phyloP scores from a whole-genome alignment of 2,329 filamentous ascomycete species.

The Exserohilum rostratum region DNA sequence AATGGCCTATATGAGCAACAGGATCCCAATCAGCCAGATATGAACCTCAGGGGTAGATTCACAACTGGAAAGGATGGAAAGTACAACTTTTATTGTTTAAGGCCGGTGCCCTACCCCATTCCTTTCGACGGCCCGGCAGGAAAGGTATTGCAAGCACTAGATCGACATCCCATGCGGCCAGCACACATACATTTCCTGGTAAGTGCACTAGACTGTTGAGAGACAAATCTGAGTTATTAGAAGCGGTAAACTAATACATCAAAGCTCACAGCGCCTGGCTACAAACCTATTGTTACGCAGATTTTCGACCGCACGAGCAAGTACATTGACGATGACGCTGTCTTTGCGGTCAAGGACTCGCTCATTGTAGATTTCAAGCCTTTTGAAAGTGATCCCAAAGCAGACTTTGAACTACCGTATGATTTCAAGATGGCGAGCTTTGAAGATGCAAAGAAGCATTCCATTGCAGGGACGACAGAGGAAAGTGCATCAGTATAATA shows the following conservation, averaged over 20 bases:
- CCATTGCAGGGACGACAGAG: conserved; percentile 34
- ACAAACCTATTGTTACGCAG: conserved; percentile 76
- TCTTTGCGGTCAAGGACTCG: conserved; percentile 66
- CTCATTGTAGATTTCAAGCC: conserved; percentile 64
- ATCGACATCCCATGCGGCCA: conserved; percentile 66
- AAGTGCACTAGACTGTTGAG: conserved; percentile 24
- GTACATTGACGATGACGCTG: conserved; percentile 65
- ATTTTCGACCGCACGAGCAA: conserved; percentile 73
- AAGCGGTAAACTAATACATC: conserved; percentile 4
- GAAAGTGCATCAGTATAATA: conserved; percentile 21
- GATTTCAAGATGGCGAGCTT: conserved; percentile 55
- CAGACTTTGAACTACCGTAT: conserved; percentile 61
- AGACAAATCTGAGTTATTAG: not conserved
- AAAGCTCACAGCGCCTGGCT: conserved; percentile 61
- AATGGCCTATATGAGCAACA: conserved; percentile 74
- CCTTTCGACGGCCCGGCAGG: conserved; percentile 65
- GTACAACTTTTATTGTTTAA: conserved; percentile 59
- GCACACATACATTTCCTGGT: conserved; percentile 69
- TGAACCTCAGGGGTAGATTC: conserved; percentile 77
- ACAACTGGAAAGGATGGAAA: conserved; percentile 68
- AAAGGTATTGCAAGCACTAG: conserved; percentile 62
- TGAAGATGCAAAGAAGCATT: conserved; percentile 41
- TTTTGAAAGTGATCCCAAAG: conserved; percentile 58
- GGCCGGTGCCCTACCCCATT: conserved; percentile 58
- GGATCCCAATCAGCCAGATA: conserved; percentile 71